Conservation (phyloP, 176 grass and related monocot species). For the Aegilops speltoides region DNA sequence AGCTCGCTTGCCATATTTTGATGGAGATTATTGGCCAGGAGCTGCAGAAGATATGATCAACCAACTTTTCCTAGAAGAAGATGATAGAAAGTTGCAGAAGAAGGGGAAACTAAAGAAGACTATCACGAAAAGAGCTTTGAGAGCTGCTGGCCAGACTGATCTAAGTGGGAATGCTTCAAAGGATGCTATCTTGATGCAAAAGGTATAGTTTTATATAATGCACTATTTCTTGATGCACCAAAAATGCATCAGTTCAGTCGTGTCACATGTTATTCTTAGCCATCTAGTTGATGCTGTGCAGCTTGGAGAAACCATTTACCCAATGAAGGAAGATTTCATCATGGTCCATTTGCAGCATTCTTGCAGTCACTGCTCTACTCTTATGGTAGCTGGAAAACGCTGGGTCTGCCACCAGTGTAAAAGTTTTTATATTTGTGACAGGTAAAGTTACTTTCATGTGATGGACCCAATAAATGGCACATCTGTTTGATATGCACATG, state of each 20-base stretch:
- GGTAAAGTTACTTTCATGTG: slow-evolving; percentile 47
- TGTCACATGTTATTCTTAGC: slow-evolving; percentile 32
- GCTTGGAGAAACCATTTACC: slow-evolving; percentile 80
- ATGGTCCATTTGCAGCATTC: slow-evolving; percentile 93
- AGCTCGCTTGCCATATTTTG: slow-evolving; percentile 88
- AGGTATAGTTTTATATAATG: slow-evolving; percentile 40
- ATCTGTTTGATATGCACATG: slow-evolving; percentile 28
- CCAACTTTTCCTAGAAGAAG: slow-evolving; percentile 60
- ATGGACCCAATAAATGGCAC: slow-evolving; percentile 1
- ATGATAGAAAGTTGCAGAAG: slow-evolving; percentile 57
- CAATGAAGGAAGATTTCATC: slow-evolving; percentile 96
- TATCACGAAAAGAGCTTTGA: slow-evolving; percentile 69
- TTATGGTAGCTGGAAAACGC: slow-evolving; percentile 81
- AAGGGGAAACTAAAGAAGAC: slow-evolving; percentile 69
- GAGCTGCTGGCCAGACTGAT: slow-evolving; percentile 70
- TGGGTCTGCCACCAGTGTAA: slow-evolving; percentile 78
- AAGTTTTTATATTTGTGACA: slow-evolving; percentile 79
- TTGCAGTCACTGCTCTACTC: slow-evolving; percentile 71
- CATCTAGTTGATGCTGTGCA: slow-evolving; percentile 45
- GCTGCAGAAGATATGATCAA: slow-evolving; percentile 91
- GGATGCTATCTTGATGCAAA: slow-evolving; percentile 87
- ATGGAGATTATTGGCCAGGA: slow-evolving; percentile 97
- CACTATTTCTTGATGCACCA: background rate
- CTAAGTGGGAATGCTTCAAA: slow-evolving; percentile 71
- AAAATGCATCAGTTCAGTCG: background rate